Evolutionary conservation across 441 rosid species (phyloP), one percentile per base, ranked within the genome.

Genomic region (Mallotus repandus): DNA sequence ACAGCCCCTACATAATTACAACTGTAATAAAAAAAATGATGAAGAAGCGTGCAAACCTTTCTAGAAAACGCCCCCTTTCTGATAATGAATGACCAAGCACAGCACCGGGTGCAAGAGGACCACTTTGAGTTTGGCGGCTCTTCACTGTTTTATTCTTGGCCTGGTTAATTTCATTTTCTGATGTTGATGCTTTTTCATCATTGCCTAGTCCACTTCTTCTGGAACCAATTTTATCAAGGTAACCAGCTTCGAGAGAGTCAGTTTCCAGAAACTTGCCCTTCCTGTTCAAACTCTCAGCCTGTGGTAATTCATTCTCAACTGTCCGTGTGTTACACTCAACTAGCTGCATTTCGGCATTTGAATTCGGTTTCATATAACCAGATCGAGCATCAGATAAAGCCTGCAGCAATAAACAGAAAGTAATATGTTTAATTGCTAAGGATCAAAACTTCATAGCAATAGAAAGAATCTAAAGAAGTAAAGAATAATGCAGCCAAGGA

Each of bases 61-160:
- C 97, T 68, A 79, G 58, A 74, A 70, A 65, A 54, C 81, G 92
- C 22, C 80, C 80, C 80, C 75, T 89, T 49, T 94, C 99, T 46
- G 89, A 84, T 70, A 81, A 66, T 61, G 93, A 88, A 79, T 86
- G 92, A 70, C 77, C 69, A 74, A 89, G 83, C 70, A 84, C 87
- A 59, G 79, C 69, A 80, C 88, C 90, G 78, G 96, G 85, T 72
- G 80, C 70, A 68, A 96, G 92, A 14, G 98, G 98, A 74, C 99
- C 98, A 75, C 99, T 96, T 74, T 82, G 95, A 74, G 88, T 89
- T 82, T 92, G 95, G 68, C 91, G 92, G 81, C 79, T 56, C 82
- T 87, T 92, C 53, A 71, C 79, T 41, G 79, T 55, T 72, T 89
- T 92, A 74, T 71, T 64, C 82, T 85, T 89, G 74, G 87, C 55